These are phyloP conservation scores for Malbranchea cinnamomea DNA, from an alignment of 2,329 filamentous ascomycete species.

Conservation along the genomic window DNA sequence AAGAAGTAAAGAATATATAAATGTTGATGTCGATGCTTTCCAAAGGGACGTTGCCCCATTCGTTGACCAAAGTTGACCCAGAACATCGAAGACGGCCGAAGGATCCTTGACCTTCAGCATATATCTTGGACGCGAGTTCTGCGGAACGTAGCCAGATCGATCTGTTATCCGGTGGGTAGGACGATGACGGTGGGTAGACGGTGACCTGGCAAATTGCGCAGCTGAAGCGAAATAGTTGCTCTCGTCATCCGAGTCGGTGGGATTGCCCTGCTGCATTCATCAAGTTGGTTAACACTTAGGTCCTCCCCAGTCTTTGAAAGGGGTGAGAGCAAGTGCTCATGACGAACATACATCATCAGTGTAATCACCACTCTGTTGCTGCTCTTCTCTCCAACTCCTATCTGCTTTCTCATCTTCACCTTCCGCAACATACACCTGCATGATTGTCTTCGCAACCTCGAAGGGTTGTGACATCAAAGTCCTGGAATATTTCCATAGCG, in stretches of 20 bases:
- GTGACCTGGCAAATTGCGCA: constrained; percentile 27
- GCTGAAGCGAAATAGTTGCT: constrained; percentile 69
- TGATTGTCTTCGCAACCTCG: constrained; percentile 85
- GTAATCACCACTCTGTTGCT: constrained; percentile 16
- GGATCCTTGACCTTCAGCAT: constrained; percentile 57
- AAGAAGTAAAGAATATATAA: constrained; percentile 75
- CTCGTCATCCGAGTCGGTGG: constrained; percentile 63
- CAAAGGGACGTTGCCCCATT: constrained; percentile 86
- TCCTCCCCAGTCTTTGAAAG: constrained; percentile 13
- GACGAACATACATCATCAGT: constrained; percentile 20
- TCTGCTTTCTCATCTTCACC: constrained; percentile 21
- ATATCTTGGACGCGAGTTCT: constrained; percentile 34
- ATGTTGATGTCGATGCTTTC: constrained; percentile 86
- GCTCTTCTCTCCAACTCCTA: constrained; percentile 15
- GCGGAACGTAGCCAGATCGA: constrained; percentile 29
- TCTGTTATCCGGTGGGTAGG: constrained; percentile 29
- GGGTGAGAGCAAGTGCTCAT: constrained; percentile 5
- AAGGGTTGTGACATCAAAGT: constrained; percentile 88
- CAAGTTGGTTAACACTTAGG: constrained; percentile 67
- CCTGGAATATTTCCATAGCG: constrained; percentile 82
- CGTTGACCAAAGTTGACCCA: constrained; percentile 76
- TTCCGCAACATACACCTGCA: constrained; percentile 55
- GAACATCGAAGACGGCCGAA: constrained; percentile 71
- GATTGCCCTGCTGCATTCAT: constrained; percentile 53
- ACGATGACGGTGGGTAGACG: constrained; percentile 25